phyloP scores from a whole-genome alignment of 495 filamentous ascomycete genomes.

The Neurospora sp. region DNA sequence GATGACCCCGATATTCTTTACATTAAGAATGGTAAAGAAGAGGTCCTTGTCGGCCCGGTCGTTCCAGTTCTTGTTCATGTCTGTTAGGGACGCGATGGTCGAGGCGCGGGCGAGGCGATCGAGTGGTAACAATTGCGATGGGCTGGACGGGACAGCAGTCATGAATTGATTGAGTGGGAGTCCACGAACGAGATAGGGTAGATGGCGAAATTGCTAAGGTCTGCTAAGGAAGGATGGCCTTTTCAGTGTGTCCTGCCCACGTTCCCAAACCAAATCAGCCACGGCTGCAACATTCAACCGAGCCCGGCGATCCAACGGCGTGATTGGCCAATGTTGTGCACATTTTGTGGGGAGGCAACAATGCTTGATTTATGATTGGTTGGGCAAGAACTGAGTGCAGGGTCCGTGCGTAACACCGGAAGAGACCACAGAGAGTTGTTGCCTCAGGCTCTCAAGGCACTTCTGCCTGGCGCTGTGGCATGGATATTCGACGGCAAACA shows the following conservation, averaged over 20 bases:
- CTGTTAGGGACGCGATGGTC: background rate
- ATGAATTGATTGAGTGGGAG: background rate
- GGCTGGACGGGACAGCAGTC: background rate
- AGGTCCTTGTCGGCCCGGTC: constrained; percentile 44
- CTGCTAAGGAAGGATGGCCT: constrained; percentile 23
- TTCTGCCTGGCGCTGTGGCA: background rate
- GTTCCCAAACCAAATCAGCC: constrained; percentile 13
- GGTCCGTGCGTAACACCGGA: background rate
- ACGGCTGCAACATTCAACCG: constrained; percentile 18
- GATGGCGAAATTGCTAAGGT: constrained; percentile 24
- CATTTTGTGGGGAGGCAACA: background rate
- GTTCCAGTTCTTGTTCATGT: constrained; percentile 45
- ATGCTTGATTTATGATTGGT: background rate
- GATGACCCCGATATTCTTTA: constrained; percentile 45
- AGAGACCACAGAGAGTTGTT: background rate
- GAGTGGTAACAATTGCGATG: background rate
- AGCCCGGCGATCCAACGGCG: background rate
- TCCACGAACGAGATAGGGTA: constrained; percentile 9
- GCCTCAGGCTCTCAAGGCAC: background rate
- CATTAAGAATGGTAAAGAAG: constrained; percentile 44
- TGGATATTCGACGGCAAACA: background rate
- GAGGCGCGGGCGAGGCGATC: constrained; percentile 1
- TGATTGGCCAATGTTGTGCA: background rate
- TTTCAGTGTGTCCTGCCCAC: constrained; percentile 7
- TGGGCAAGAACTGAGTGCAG: background rate